Evolutionary conservation across 1,139 yeast species (phyloP).

Genomic region (Saccharomyces hybrid): DNA sequence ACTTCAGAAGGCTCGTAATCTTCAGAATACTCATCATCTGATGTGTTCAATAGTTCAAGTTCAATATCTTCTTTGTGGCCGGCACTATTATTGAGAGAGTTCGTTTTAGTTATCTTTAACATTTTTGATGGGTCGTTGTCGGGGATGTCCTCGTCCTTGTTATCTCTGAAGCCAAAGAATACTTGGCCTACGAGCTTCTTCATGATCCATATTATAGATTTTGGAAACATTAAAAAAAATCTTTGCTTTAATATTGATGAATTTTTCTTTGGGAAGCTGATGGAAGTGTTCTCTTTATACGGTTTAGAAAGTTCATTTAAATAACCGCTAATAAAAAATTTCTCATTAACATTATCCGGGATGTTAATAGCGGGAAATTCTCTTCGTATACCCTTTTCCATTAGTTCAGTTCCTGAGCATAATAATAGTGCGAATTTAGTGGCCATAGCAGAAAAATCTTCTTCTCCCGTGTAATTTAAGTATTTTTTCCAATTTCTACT

Average conservation of each 20-base stretch:
- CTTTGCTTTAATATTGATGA: background rate
- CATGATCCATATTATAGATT: background rate
- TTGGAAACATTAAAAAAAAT: background rate
- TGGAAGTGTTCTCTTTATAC: background rate
- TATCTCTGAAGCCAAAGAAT: background rate
- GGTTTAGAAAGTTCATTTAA: constrained; percentile 16
- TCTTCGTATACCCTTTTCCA: constrained; percentile 19
- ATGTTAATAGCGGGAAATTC: constrained; percentile 15
- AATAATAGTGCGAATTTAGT: constrained; percentile 23
- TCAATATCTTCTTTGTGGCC: background rate
- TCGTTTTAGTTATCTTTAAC: background rate
- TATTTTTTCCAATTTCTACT: constrained; percentile 28
- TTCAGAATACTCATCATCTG: background rate
- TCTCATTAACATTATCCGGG: constrained; percentile 13
- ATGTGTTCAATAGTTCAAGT: background rate
- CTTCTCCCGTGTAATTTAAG: constrained; percentile 30
- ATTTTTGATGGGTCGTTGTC: background rate
- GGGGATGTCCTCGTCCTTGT: background rate
- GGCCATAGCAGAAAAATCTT: constrained; percentile 25
- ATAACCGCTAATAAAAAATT: constrained; percentile 28
- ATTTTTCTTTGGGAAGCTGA: background rate
- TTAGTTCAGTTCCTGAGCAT: constrained; percentile 20
- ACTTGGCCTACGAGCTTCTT: background rate
- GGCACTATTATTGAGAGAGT: background rate
- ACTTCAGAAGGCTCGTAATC: background rate